These are phyloP conservation scores for Yamadazyma triangularis DNA, from an alignment of 1,139 yeast species.

Conservation along the genomic window DNA sequence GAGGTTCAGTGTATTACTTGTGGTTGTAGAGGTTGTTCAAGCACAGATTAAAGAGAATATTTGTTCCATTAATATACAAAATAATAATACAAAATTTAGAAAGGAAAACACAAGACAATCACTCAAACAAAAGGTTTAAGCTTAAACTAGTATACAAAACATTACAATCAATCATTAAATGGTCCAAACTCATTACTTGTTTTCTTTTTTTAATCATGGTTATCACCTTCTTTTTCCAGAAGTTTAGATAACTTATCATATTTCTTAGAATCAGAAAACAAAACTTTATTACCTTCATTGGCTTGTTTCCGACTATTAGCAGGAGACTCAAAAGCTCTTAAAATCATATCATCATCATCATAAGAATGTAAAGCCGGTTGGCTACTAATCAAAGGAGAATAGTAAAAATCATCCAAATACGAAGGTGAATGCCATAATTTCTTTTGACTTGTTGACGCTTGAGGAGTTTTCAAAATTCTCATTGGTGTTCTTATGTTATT, in stretches of 20 bases:
- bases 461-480: constrained; percentile 37
- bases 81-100: constrained; percentile 3
- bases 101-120: too few relatives aligned
- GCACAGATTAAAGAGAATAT: constrained; percentile 51
- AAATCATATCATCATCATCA: constrained; percentile 56
- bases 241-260: neutral
- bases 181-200: too few relatives aligned
- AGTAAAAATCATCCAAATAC: constrained; percentile 62
- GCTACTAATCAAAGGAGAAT: constrained; percentile 46
- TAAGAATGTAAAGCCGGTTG: constrained; percentile 28
- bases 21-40: constrained; percentile 88
- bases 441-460: constrained; percentile 39
- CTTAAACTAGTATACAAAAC: too few relatives aligned
- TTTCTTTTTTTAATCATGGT: too few relatives aligned
- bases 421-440: constrained; percentile 63
- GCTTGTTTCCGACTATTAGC: constrained; percentile 10
- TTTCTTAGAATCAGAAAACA: neutral
- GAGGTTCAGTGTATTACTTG: constrained; percentile 70
- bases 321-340: constrained; percentile 37
- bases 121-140: too few relatives aligned
- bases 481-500: constrained; percentile 33
- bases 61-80: neutral
- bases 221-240: too few relatives aligned
- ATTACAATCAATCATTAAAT: too few relatives aligned
- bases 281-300: neutral